These are phyloP conservation scores for Penicillium sp. DNA, from an alignment of 2,329 filamentous ascomycete species.

Conservation along the genomic window DNA sequence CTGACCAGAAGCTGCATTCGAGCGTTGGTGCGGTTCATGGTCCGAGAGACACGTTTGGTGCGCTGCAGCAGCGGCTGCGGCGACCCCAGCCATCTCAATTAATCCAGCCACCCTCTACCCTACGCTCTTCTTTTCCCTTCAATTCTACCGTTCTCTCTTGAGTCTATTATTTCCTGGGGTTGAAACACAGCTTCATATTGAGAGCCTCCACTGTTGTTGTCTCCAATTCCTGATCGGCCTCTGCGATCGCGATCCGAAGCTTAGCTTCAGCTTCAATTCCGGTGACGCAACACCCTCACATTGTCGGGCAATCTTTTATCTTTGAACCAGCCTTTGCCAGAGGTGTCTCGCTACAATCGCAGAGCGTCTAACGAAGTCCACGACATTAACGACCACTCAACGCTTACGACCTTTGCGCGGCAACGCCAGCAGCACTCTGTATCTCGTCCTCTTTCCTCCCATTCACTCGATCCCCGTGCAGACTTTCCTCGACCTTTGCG, in stretches of 20 bases:
- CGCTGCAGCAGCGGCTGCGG: constrained; percentile 23
- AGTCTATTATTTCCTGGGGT: constrained; percentile 7
- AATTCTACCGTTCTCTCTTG: constrained; percentile 4
- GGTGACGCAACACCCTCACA: constrained; percentile 24
- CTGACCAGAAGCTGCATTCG: not conserved
- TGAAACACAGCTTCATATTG: not conserved
- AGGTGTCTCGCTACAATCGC: constrained; percentile 45
- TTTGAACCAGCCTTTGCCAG: constrained; percentile 25
- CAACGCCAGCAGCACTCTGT: constrained; percentile 50
- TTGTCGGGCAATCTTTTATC: constrained; percentile 35
- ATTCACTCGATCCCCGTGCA: constrained; percentile 46
- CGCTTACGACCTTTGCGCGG: constrained; percentile 43
- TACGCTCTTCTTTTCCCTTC: constrained; percentile 12
- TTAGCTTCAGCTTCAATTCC: constrained; percentile 14
- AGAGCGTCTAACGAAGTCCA: constrained; percentile 52
- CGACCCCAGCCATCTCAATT: constrained; percentile 43
- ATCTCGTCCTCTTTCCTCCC: constrained; percentile 44
- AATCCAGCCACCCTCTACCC: constrained; percentile 32
- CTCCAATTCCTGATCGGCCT: not conserved
- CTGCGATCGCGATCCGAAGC: constrained; percentile 16
- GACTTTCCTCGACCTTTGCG: constrained; percentile 54
- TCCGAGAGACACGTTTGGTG: constrained; percentile 22
- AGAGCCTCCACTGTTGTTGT: constrained; percentile 4
- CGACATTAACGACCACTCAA: constrained; percentile 52
- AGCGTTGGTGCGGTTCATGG: constrained; percentile 13